phyloP scores from a whole-genome alignment of 2,329 filamentous ascomycete genomes.

The Scleromitrula shiraiana region DNA sequence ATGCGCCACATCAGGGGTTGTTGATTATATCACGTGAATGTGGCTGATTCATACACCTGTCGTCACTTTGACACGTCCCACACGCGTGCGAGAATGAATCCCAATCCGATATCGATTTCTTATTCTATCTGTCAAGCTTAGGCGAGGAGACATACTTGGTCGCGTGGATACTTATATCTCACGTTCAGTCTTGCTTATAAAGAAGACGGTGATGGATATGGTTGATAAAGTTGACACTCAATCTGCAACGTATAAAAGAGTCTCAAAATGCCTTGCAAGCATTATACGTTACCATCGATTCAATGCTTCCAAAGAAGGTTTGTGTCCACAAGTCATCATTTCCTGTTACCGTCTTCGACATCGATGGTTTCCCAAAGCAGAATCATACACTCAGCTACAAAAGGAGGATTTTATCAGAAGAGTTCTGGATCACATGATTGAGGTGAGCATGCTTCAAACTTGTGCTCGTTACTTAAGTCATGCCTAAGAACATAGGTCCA shows the following conservation, averaged over 20 bases:
- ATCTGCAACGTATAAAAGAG: slow-evolving; percentile 1
- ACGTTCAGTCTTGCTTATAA: no score
- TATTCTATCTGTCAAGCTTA: no score
- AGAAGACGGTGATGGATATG: no score
- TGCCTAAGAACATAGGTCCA: not conserved
- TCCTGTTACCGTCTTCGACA: slow-evolving; percentile 5
- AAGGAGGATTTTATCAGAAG: slow-evolving; percentile 5
- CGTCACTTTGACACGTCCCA: no score
- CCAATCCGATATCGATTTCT: no score
- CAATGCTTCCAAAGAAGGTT: slow-evolving; percentile 7
- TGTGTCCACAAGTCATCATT: slow-evolving; percentile 8
- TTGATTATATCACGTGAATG: no score
- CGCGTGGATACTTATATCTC: no score
- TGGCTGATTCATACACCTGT: no score
- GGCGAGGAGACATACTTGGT: no score
- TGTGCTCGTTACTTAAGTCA: not conserved
- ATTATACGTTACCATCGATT: slow-evolving; percentile 5
- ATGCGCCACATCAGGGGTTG: no score
- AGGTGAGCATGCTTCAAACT: not conserved
- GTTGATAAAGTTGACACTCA: no score
- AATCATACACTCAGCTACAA: not conserved
- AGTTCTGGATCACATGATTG: slow-evolving; percentile 6
- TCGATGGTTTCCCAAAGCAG: slow-evolving; percentile 1
- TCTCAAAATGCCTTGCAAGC: slow-evolving; percentile 5
- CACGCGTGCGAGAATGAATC: no score